phyloP scores from a whole-genome alignment of 179 eudicot genomes.

The Vitellaria paradoxa region DNA sequence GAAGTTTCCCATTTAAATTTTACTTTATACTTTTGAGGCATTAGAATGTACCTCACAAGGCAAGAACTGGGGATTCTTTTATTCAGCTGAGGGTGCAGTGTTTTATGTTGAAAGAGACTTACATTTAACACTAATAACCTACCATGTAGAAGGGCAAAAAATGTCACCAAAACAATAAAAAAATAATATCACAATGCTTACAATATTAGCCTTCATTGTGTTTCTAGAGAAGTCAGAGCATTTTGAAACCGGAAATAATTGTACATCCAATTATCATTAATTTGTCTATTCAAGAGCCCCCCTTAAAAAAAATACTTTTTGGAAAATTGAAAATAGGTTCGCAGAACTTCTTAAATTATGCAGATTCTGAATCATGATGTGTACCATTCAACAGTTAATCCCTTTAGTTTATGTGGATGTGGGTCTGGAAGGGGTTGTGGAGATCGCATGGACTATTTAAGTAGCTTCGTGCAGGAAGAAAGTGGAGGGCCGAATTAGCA shows the following conservation, averaged over 20 bases:
- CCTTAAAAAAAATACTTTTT: no score
- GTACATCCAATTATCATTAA: background rate
- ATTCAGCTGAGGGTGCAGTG: background rate
- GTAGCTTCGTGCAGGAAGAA: no score
- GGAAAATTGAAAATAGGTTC: background rate
- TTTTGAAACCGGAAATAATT: background rate
- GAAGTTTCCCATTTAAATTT: background rate
- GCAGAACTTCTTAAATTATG: background rate
- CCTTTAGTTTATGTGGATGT: background rate
- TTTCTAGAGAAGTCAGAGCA: no score
- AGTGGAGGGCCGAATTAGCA: no score
- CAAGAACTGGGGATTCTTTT: background rate
- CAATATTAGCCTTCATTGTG: no score
- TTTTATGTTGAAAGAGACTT: background rate
- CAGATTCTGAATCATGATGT: background rate
- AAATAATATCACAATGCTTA: no score
- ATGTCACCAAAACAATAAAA: no score
- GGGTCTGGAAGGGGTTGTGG: no score
- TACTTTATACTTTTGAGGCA: background rate
- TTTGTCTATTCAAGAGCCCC: background rate
- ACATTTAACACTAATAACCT: background rate
- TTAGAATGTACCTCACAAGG: background rate
- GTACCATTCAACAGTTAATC: background rate
- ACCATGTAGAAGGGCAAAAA: no score
- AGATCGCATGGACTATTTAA: no score